A percentile compares a stretch with the other conserved stretches of the same genome.
Evolutionary conservation across 1,139 yeast species (phyloP).

Genomic region (Saccharomyces hybrid): DNA sequence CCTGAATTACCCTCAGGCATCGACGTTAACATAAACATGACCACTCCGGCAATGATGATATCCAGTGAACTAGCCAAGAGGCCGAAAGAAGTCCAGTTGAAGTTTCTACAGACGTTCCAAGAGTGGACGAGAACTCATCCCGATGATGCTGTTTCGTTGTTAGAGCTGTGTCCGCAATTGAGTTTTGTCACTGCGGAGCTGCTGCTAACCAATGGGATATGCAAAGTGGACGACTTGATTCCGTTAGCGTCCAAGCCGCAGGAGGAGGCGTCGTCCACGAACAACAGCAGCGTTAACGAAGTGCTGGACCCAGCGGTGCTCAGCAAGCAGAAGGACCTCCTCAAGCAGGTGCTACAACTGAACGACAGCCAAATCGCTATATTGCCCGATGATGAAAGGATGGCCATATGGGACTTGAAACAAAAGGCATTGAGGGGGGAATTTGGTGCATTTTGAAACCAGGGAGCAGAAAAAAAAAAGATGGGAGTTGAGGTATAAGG

Average conservation of each 20-base stretch:
- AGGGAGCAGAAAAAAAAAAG: constrained; percentile 10
- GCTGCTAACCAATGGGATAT: constrained; percentile 42
- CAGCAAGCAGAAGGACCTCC: constrained; percentile 44
- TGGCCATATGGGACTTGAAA: constrained; percentile 32
- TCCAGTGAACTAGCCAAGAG: constrained; percentile 46
- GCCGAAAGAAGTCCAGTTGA: constrained; percentile 30
- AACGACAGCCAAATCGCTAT: constrained; percentile 55
- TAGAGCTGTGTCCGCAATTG: constrained; percentile 69
- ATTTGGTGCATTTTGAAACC: constrained; percentile 18
- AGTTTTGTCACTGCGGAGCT: constrained; percentile 78
- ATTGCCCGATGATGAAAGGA: constrained; percentile 53
- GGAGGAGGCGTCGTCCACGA: constrained; percentile 8
- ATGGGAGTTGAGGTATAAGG: background rate
- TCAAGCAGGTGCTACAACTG: constrained; percentile 51
- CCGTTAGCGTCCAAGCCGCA: constrained; percentile 18
- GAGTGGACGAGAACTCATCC: constrained; percentile 57
- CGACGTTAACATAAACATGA: constrained; percentile 57
- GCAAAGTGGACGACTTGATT: constrained; percentile 31
- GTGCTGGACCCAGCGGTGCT: constrained; percentile 39
- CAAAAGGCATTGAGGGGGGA: constrained; percentile 33
- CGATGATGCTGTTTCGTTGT: constrained; percentile 51
- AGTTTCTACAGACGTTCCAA: constrained; percentile 49
- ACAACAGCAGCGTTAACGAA: constrained; percentile 8
- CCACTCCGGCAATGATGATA: constrained; percentile 51
- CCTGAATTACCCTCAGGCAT: constrained; percentile 42